Evolutionary conservation across 768 basidiomycete genomes (phyloP).

Genomic region (Paxillus ammoniavirescens): DNA sequence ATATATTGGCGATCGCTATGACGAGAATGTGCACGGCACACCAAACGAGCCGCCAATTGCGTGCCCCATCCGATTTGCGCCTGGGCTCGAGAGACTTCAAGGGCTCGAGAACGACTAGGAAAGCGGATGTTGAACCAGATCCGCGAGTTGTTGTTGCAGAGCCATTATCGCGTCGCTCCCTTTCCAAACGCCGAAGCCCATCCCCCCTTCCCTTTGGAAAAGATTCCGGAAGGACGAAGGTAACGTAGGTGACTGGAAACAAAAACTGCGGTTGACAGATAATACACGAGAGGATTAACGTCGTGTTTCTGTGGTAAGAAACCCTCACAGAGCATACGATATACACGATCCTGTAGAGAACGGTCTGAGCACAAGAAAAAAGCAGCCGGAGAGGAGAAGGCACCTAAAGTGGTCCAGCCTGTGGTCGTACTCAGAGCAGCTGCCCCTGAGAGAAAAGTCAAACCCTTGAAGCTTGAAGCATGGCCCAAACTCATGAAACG

Average conservation of each 20-base stretch:
- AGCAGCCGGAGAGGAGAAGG: not conserved
- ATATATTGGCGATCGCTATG: slow-evolving; percentile 12
- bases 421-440: slow-evolving; percentile 21
- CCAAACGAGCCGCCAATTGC: slow-evolving; percentile 30
- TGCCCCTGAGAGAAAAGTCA: slow-evolving; percentile 21
- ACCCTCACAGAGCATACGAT: slow-evolving; percentile 30
- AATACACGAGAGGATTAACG: slow-evolving; percentile 24
- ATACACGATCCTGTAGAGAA: slow-evolving; percentile 19
- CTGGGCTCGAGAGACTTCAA: slow-evolving; percentile 23
- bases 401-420: slow-evolving; percentile 32
- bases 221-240: slow-evolving; percentile 30
- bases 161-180: not conserved
- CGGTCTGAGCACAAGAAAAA: not conserved
- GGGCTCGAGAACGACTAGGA: slow-evolving; percentile 19
- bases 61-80: slow-evolving; percentile 13
- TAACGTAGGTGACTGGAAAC: slow-evolving; percentile 19
- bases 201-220: slow-evolving; percentile 25
- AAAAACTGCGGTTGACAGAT: slow-evolving; percentile 15
- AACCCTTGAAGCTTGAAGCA: not conserved
- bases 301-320: slow-evolving; percentile 26
- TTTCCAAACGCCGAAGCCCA: slow-evolving; percentile 7
- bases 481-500: not conserved
- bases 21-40: slow-evolving; percentile 29
- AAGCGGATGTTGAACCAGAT: not conserved
- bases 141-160: not conserved